Base-by-base conservation (phyloP, 805 yeast species). In the Ogataea nonfermentans region DNA sequence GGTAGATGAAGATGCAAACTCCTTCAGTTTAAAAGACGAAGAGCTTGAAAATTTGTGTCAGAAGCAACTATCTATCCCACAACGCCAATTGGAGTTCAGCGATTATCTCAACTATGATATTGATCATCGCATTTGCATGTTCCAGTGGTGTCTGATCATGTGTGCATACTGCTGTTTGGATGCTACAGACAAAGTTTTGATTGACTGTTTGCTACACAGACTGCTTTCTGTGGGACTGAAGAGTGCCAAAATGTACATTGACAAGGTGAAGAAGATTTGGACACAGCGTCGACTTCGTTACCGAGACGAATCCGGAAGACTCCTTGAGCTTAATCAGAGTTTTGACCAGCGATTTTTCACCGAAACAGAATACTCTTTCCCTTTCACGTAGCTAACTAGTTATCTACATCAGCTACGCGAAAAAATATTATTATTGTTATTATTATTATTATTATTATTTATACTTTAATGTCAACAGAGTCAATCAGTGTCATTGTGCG, bases 401-500 rank as follows among this genome's bases (percentile, higher is more conserved):
- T 11, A 20, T 19, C n/a, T 4, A 4, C 7, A 6, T 5, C 17
- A 17, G 9, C 14, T 8, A 12, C 27, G 35, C 24, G 28, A 29
- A 11, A 29, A 14, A 14, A 29, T 16, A 29, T 29, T 12, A n/a
- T 15, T 6, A 15, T 29, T 27, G 14, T 27, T 27, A n/a, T 10
- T 14, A 6, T 29, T 29, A 16, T 29, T 4, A 3, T 32, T 23
- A 24, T 20, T 23, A 6, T 24, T 32, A 12, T 24, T 20, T 25
- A 26, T 33, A 9, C 11, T 33, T 24, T 17, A 19, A 37, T 37
- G 41, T 37, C 41, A 9, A 35, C 58, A 4, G 67, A 62, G 40
- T 47, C 63, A 2, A 72, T 76, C 43, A 75, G 70, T 52, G 80
- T 76, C 25, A 71, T 71, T 10, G 78, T 76, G 26, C 65, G 81